Evolutionary conservation across 2,329 filamentous ascomycete genomes (phyloP).

Genomic region (Hypoxylon sp.): DNA sequence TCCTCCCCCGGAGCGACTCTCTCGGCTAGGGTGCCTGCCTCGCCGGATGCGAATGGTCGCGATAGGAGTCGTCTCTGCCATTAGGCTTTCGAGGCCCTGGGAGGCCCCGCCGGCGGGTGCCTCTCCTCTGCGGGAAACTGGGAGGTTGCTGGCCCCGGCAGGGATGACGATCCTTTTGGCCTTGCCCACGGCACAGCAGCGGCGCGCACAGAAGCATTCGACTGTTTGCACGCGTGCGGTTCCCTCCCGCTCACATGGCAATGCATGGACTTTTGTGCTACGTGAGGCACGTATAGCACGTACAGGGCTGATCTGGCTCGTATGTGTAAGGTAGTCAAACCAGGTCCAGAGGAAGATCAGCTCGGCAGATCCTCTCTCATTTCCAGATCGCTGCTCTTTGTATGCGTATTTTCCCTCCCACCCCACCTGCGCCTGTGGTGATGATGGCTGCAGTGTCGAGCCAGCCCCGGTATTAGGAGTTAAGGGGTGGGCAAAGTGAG

Average conservation of each 20-base stretch:
- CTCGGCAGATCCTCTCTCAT: constrained; percentile 7
- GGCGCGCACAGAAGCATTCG: neutral
- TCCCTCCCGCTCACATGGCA: constrained; percentile 18
- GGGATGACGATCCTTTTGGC: constrained; percentile 33
- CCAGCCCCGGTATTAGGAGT: neutral
- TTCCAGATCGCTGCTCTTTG: neutral
- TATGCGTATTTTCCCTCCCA: neutral
- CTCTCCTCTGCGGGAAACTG: constrained; percentile 14
- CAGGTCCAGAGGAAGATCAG: constrained; percentile 8
- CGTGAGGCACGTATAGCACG: neutral
- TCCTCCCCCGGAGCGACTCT: too few species aligned
- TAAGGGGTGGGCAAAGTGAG: neutral
- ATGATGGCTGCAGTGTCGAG: neutral
- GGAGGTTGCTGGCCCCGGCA: constrained; percentile 15
- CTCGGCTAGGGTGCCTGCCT: neutral
- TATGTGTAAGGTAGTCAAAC: neutral
- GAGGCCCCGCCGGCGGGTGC: constrained; percentile 20
- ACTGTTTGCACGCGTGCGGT: neutral
- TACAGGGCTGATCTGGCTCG: constrained; percentile 5
- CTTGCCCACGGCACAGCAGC: constrained; percentile 23
- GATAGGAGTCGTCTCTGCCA: constrained; percentile 4
- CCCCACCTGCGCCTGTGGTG: neutral
- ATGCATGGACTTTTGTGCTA: constrained; percentile 27
- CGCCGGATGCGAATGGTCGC: neutral
- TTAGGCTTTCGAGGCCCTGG: neutral